Conservation (phyloP, 148 eudicot species). For the Talinum fruticosum region DNA sequence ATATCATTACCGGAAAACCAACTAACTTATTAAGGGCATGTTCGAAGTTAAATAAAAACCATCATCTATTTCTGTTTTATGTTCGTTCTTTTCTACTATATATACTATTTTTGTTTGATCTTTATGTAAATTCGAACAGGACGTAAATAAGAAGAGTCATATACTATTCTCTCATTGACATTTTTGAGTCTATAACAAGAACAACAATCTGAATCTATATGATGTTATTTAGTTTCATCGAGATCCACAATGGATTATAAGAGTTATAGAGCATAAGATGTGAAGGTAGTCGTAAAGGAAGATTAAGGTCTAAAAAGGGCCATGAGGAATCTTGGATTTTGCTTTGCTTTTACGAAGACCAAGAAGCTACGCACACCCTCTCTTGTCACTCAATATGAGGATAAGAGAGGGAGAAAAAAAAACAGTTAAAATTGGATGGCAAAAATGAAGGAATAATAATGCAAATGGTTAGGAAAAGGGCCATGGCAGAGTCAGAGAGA, state of each 20-base stretch:
- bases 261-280: background rate
- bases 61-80: too few relatives aligned
- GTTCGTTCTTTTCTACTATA: too few relatives aligned
- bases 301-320: constrained; percentile 33
- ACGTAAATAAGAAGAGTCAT: too few relatives aligned
- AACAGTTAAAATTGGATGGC: constrained; percentile 19
- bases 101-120: too few relatives aligned
- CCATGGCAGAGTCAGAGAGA: background rate
- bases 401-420: background rate
- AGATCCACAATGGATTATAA: constrained; percentile 2
- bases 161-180: too few relatives aligned
- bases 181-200: too few relatives aligned
- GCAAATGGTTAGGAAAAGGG: constrained; percentile 12
- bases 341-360: constrained; percentile 44
- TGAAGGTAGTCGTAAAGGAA: background rate
- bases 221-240: too few relatives aligned
- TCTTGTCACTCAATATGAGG: constrained; percentile 7
- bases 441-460: constrained; percentile 8
- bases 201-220: too few relatives aligned
- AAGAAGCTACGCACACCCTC: constrained; percentile 21
- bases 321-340: constrained; percentile 37
- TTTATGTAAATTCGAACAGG: too few relatives aligned
- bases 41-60: too few relatives aligned
- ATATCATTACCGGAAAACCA: too few relatives aligned
- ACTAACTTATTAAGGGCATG: too few relatives aligned